A percentile compares a stretch with the other conserved stretches of the same genome.
phyloP scores from a whole-genome alignment of 179 eudicot species.

The Silene coronaria region DNA sequence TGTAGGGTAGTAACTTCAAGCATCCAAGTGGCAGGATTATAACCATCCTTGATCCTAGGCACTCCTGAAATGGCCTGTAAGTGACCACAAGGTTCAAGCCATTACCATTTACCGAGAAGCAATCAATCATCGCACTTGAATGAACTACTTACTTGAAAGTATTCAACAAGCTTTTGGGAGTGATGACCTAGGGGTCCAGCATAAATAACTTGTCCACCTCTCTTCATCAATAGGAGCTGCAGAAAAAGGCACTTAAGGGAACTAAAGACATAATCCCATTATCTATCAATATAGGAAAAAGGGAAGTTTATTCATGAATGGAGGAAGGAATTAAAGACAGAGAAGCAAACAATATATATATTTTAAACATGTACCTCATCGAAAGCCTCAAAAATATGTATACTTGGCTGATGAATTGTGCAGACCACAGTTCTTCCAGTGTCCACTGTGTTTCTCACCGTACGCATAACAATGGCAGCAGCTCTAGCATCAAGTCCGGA shows the following conservation, averaged over 20 bases:
- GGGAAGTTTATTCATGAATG: neutral
- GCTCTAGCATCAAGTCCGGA: slow-evolving; percentile 41
- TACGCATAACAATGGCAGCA: slow-evolving; percentile 39
- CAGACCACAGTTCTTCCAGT: slow-evolving; percentile 34
- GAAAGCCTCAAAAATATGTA: slow-evolving; percentile 27
- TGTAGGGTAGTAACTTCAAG: slow-evolving; percentile 49
- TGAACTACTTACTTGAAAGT: slow-evolving; percentile 50
- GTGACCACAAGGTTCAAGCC: slow-evolving; percentile 1
- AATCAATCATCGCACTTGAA: neutral
- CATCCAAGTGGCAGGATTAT: slow-evolving; percentile 87
- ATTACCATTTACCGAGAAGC: neutral
- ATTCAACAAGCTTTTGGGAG: slow-evolving; percentile 52
- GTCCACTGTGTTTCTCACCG: slow-evolving; percentile 28
- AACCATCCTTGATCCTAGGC: slow-evolving; percentile 50
- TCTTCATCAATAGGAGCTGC: slow-evolving; percentile 72
- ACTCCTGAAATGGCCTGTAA: slow-evolving; percentile 59
- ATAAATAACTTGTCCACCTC: slow-evolving; percentile 75
- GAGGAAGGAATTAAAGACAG: neutral
- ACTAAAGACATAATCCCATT: neutral
- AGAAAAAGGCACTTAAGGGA: slow-evolving; percentile 2
- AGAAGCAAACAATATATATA: neutral
- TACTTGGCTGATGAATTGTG: slow-evolving; percentile 29
- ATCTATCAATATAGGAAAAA: neutral
- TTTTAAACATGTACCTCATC: slow-evolving; percentile 19
- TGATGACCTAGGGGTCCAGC: slow-evolving; percentile 61